Evolutionary conservation across 192 early-diverging fungal species (phyloP), one percentile per base, ranked within the genome.

Genomic region (Umbelopsis sp.): DNA sequence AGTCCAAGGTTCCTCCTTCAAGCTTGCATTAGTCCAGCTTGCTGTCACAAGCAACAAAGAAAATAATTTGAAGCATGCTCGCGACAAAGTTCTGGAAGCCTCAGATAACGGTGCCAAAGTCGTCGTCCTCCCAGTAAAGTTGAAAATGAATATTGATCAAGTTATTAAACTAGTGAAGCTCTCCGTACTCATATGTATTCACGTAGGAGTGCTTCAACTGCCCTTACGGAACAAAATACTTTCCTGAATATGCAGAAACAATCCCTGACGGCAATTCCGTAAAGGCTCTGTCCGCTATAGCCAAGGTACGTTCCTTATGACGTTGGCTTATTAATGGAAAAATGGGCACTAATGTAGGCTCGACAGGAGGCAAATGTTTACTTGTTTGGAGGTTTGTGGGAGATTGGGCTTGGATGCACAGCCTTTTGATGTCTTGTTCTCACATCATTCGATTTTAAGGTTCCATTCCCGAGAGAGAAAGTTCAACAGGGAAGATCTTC

Each of bases 181-280:
- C 4, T n/a, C 5, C 34, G 22, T 45, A 43, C 17, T 22, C 43
- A 43, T 17, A n/a, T 62, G 1, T 24, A 11, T 43, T 70, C 45
- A 29, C 11, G 24, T 75, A 87, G 89, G 97, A 99, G 86, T 97
- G 96, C 83, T 99, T 99, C 88, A 99, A 99, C 81, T 96, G 92
- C 17, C 96, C 96, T 10, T 99, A 99, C 81, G 97, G 97, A 2
- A 96, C 94, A 16, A 72, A 88, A 31, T 91, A 89, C 85, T 99
- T 99, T 83, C 85, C 84, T n/a, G 77, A 94, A 26, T 97, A 97
- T 74, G 94, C 97, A 44, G 97, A 99, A 73, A 83, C 82, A 38
- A 76, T 97, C 26, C 78, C 87, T n/a, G 71, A 79, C 3, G 92
- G 94, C 59, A 87, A 87, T 14, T 92, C 95, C 34, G 80, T 88